Evolutionary conservation across 768 basidiomycete species (phyloP).

Genomic region (Pleurotus djamor): DNA sequence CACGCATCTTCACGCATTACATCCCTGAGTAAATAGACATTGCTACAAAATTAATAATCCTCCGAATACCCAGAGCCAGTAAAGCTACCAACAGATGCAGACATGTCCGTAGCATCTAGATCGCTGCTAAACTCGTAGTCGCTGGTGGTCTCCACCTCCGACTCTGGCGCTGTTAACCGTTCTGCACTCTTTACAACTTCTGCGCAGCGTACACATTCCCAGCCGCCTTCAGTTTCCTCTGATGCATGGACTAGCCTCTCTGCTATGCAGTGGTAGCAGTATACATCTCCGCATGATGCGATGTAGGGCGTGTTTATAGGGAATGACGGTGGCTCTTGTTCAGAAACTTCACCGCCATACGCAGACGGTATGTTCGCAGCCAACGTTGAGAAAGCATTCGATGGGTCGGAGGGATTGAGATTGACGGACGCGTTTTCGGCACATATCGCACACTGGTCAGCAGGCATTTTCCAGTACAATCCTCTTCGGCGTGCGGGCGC

Average conservation of each 20-base stretch:
- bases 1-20: background rate
- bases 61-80: constrained; percentile 45
- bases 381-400: constrained; percentile 44
- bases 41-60: constrained; percentile 13
- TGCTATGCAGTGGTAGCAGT: constrained; percentile 93
- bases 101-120: constrained; percentile 50
- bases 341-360: constrained; percentile 20
- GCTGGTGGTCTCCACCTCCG: constrained; percentile 38
- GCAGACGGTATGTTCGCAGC: constrained; percentile 17
- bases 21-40: background rate
- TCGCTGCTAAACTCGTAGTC: constrained; percentile 63
- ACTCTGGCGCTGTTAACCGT: constrained; percentile 46
- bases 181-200: constrained; percentile 61
- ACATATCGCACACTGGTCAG: constrained; percentile 89
- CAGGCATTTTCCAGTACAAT: constrained; percentile 67
- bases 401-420: constrained; percentile 51
- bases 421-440: constrained; percentile 69
- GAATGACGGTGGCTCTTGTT: constrained; percentile 46
- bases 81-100: constrained; percentile 53
- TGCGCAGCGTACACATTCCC: constrained; percentile 85
- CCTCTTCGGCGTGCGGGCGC: constrained; percentile 34
- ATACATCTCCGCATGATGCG: constrained; percentile 80
- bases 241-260: constrained; percentile 75
- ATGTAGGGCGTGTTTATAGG: constrained; percentile 83
- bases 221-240: constrained; percentile 73